These are phyloP conservation scores for Lachnellula hyalina DNA, from an alignment of 2,329 filamentous ascomycete genomes.

Conservation along the genomic window DNA sequence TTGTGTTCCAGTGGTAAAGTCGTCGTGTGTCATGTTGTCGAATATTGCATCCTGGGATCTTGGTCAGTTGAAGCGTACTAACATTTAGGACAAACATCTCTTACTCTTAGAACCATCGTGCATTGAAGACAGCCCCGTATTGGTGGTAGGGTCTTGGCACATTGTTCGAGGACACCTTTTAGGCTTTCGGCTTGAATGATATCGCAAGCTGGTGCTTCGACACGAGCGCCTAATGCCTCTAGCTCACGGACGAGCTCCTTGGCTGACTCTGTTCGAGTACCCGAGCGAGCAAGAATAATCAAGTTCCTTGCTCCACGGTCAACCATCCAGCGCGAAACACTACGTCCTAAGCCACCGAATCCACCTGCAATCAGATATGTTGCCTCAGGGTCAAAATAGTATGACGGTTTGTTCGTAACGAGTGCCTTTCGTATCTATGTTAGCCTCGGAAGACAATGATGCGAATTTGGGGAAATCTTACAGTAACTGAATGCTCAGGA, in stretches of 20 bases:
- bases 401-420: not conserved
- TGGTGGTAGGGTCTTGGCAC: conserved; percentile 6
- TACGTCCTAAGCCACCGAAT: conserved; percentile 28
- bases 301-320: conserved; percentile 25
- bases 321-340: conserved; percentile 20
- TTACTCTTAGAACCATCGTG: conserved; percentile 38
- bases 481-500: conserved; percentile 10
- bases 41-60: conserved; percentile 9
- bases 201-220: conserved; percentile 43
- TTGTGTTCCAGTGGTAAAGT: conserved; percentile 31
- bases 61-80: not conserved
- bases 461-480: conserved; percentile 8
- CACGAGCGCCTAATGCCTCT: conserved; percentile 33
- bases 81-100: not conserved
- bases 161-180: not conserved
- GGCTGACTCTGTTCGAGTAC: not conserved
- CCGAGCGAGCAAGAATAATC: conserved; percentile 26
- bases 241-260: conserved; percentile 6
- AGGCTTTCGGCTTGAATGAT: conserved; percentile 35
- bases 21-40: conserved; percentile 32
- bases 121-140: conserved; percentile 42
- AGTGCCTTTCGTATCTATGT: not conserved
- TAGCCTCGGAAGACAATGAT: not conserved
- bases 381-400: conserved; percentile 14
- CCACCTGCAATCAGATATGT: conserved; percentile 29